These are phyloP conservation scores for Caryopteris hybrid DNA, from an alignment of 305 asterid genomes.

Conservation along the genomic window DNA sequence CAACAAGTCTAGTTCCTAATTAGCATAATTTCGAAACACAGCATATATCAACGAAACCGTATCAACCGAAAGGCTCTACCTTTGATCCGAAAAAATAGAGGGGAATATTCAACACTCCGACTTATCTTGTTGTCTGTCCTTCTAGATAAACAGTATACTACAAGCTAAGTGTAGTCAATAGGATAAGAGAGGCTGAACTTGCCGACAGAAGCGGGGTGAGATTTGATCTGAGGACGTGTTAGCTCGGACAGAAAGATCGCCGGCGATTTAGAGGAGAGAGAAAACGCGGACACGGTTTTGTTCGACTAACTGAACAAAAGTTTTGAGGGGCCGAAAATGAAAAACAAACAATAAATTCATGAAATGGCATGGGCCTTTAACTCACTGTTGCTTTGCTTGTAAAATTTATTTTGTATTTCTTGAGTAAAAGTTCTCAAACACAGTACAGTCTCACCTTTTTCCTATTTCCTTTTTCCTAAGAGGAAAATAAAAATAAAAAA, in stretches of 20 bases:
- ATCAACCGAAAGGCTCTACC: constrained; percentile 10
- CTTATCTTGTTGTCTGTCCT: background rate
- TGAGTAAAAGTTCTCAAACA: background rate
- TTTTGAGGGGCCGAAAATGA: constrained; percentile 1
- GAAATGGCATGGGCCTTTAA: background rate
- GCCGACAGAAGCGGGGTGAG: constrained; percentile 17
- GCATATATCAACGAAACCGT: background rate
- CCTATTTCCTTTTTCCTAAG: background rate
- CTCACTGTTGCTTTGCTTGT: constrained; percentile 14
- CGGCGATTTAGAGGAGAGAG: constrained; percentile 37
- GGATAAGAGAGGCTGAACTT: constrained; percentile 6
- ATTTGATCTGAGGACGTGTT: constrained; percentile 21
- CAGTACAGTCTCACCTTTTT: background rate
- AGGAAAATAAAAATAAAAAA: background rate
- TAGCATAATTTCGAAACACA: constrained; percentile 9
- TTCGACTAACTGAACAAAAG: constrained; percentile 24
- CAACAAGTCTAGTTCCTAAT: constrained; percentile 1
- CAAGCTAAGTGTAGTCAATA: background rate
- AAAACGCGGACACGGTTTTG: constrained; percentile 28
- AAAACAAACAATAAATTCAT: background rate
- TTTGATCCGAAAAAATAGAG: constrained; percentile 6
- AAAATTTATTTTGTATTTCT: background rate
- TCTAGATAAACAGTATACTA: background rate
- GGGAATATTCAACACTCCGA: background rate
- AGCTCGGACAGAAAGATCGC: constrained; percentile 23